Percentiles rank a stretch among this genome's conserved stretches.
Conservation (phyloP, 345 rosid species). For the Excoecaria cochinchinensis region DNA sequence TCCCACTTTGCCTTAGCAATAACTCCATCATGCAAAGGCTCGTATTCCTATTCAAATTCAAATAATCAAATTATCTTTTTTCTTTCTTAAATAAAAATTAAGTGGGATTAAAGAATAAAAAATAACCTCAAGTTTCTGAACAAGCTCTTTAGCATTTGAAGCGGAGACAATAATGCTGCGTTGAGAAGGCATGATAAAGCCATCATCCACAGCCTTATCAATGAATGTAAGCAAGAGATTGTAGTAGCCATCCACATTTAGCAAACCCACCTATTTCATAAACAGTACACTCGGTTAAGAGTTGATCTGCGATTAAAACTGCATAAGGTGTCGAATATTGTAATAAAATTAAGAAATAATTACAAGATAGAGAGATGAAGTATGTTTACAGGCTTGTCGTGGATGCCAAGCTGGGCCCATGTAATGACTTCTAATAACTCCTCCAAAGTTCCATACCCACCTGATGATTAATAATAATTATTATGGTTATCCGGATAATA, state of each 20-base stretch:
- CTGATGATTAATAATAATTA: constrained; percentile 15
- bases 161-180: constrained; percentile 64
- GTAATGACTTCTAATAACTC: constrained; percentile 47
- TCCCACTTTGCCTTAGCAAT: constrained; percentile 57
- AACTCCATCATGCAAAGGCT: constrained; percentile 54
- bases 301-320: not conserved
- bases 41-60: constrained; percentile 45
- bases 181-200: constrained; percentile 53
- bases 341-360: too few relatives aligned
- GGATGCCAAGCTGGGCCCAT: constrained; percentile 54
- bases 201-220: constrained; percentile 63
- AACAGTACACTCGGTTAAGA: not conserved
- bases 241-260: constrained; percentile 57
- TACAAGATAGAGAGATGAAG: not conserved
- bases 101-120: not conserved
- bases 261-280: constrained; percentile 46
- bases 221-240: constrained; percentile 40
- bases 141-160: constrained; percentile 47
- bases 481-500: not conserved
- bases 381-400: constrained; percentile 49
- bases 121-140: constrained; percentile 62
- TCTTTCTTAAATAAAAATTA: not conserved
- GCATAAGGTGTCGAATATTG: too few relatives aligned
- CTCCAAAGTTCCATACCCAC: constrained; percentile 53
- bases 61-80: not conserved